phyloP scores from a whole-genome alignment of 2,329 filamentous ascomycete genomes.

The Neonectria magnoliae region DNA sequence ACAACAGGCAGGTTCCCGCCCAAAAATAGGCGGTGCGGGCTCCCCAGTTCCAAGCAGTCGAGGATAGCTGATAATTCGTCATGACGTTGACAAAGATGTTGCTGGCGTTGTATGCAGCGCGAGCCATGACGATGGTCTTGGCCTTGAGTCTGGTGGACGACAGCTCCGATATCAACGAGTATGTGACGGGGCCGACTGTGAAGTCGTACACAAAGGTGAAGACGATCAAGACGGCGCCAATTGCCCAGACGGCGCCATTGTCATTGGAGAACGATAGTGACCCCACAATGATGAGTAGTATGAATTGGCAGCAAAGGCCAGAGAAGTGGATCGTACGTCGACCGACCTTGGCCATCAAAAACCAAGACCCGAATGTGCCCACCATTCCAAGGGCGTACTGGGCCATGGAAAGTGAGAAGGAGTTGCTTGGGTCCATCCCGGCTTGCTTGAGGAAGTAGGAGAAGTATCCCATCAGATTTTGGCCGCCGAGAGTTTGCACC shows the following conservation, averaged over 20 bases:
- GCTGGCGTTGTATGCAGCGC: constrained; percentile 54
- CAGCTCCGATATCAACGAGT: constrained; percentile 62
- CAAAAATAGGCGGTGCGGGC: constrained; percentile 60
- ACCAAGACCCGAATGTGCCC: constrained; percentile 63
- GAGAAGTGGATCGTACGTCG: constrained; percentile 60
- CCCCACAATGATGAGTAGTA: constrained; percentile 54
- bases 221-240: constrained; percentile 59
- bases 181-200: constrained; percentile 64
- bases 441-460: constrained; percentile 59
- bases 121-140: constrained; percentile 64
- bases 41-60: constrained; percentile 58
- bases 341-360: constrained; percentile 59
- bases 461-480: constrained; percentile 61
- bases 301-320: constrained; percentile 54
- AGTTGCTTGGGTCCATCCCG: constrained; percentile 55
- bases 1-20: constrained; percentile 59
- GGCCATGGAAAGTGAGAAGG: constrained; percentile 58
- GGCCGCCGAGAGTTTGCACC: constrained; percentile 59
- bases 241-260: constrained; percentile 53
- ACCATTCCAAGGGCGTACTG: constrained; percentile 61
- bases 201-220: constrained; percentile 65
- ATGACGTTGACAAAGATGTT: constrained; percentile 62
- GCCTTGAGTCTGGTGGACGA: constrained; percentile 63
- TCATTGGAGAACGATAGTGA: constrained; percentile 49
- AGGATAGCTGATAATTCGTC: constrained; percentile 60